A percentile compares a stretch with the other conserved stretches of the same genome.
phyloP scores from a whole-genome alignment of 495 filamentous ascomycete species.

The Tuber calosporum region DNA sequence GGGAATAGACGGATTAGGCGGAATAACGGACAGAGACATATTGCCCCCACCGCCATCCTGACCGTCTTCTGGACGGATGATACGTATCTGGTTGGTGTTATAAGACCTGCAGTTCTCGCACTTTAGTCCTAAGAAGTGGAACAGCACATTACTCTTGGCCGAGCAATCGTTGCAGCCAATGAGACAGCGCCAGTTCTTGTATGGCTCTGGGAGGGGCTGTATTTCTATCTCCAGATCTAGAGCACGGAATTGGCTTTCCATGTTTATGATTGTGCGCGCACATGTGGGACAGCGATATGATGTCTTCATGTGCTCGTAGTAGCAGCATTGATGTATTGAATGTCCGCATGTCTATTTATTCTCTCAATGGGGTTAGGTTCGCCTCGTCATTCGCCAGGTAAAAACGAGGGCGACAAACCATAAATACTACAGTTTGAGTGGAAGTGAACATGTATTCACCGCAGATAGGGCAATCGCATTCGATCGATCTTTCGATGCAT shows the following conservation, averaged over 20 bases:
- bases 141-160: constrained; percentile 72
- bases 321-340: constrained; percentile 84
- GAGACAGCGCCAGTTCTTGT: constrained; percentile 67
- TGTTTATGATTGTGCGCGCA: constrained; percentile 86
- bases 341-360: constrained; percentile 65
- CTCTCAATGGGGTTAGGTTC: constrained; percentile 5
- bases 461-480: constrained; percentile 98
- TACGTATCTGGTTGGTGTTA: constrained; percentile 68
- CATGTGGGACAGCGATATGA: constrained; percentile 95
- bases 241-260: constrained; percentile 91
- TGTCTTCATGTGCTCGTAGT: constrained; percentile 70
- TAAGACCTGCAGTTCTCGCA: constrained; percentile 79
- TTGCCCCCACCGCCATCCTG: constrained; percentile 37
- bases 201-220: constrained; percentile 87
- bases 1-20: constrained; percentile 9
- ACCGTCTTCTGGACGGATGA: constrained; percentile 47
- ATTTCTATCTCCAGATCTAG: constrained; percentile 73
- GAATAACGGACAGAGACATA: constrained; percentile 31
- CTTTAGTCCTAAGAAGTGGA: constrained; percentile 92
- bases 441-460: constrained; percentile 98
- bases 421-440: constrained; percentile 76
- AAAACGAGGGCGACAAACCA: constrained; percentile 45
- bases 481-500: constrained; percentile 87
- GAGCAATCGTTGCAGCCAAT: constrained; percentile 93
- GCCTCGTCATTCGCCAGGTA: not conserved